Conservation (phyloP, 371 early-diverging fungal genomes). For the Mucor velutinosus region DNA sequence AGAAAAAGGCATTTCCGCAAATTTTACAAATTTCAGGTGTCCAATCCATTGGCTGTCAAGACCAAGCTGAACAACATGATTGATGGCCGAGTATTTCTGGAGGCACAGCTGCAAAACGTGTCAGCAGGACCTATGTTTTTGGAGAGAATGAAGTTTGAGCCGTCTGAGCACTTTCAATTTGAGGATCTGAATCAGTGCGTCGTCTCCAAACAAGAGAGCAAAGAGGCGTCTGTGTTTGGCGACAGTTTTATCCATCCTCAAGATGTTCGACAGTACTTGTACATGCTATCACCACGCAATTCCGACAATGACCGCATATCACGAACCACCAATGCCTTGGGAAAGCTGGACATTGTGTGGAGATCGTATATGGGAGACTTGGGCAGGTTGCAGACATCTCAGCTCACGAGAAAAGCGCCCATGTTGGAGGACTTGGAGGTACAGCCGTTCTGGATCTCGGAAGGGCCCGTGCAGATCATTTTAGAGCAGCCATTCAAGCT, state of each 20-base stretch:
- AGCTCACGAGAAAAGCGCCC: slow-evolving; percentile 83
- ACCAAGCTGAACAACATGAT: slow-evolving; percentile 86
- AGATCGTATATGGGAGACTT: slow-evolving; percentile 83
- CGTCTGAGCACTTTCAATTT: slow-evolving; percentile 70
- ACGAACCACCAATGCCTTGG: slow-evolving; percentile 79
- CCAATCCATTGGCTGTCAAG: slow-evolving; percentile 95
- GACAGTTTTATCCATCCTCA: slow-evolving; percentile 67
- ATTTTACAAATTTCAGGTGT: slow-evolving; percentile 94
- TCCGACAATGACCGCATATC: slow-evolving; percentile 61
- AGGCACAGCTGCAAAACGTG: slow-evolving; percentile 93
- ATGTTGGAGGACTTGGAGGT: slow-evolving; percentile 78
- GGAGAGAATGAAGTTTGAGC: slow-evolving; percentile 87
- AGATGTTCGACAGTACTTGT: slow-evolving; percentile 90
- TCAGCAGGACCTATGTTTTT: slow-evolving; percentile 80
- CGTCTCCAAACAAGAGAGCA: slow-evolving; percentile 7
- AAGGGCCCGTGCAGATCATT: slow-evolving; percentile 32
- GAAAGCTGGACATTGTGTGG: slow-evolving; percentile 95
- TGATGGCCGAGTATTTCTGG: slow-evolving; percentile 83
- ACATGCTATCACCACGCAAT: slow-evolving; percentile 73
- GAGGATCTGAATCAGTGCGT: slow-evolving; percentile 66
- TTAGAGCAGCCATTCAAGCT: slow-evolving; percentile 73
- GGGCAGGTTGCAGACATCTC: slow-evolving; percentile 93
- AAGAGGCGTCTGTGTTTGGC: slow-evolving; percentile 56
- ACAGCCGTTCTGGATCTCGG: slow-evolving; percentile 53
- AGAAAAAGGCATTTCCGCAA: slow-evolving; percentile 80